Conservation (phyloP, 164 flowering plant genomes). For the Brasenia schreberi region DNA sequence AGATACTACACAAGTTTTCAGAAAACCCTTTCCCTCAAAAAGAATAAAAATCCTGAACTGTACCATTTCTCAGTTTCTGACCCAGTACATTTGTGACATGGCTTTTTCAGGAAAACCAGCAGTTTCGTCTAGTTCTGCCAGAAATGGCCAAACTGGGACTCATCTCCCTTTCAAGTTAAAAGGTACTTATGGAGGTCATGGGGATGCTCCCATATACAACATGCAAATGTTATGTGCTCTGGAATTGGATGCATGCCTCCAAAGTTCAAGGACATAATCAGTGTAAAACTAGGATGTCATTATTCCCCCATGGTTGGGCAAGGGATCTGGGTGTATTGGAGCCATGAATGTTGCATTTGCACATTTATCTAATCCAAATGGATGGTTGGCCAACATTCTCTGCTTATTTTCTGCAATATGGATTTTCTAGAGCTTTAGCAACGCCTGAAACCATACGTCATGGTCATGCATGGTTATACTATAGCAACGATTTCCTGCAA, state of each 20-base stretch:
- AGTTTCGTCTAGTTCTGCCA: conserved; percentile 6
- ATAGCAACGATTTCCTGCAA: too few species aligned
- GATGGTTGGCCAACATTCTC: too few species aligned
- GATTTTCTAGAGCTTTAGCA: too few species aligned
- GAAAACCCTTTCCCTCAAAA: background rate
- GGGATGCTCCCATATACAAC: background rate
- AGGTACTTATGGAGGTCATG: conserved; percentile 17
- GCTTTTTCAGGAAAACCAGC: conserved; percentile 26
- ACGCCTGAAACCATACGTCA: too few species aligned
- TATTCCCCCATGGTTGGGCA: too few species aligned
- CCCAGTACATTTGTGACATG: conserved; percentile 1
- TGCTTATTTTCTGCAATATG: too few species aligned
- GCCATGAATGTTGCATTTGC: background rate
- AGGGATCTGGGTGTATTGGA: background rate
- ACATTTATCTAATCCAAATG: background rate
- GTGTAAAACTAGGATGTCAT: too few species aligned
- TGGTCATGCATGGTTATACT: too few species aligned
- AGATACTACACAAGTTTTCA: background rate
- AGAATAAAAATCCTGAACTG: background rate
- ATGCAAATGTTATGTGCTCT: too few species aligned
- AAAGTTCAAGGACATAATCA: background rate
- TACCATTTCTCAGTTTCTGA: background rate
- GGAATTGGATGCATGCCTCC: background rate
- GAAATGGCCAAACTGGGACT: conserved; percentile 5
- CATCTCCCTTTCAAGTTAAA: conserved; percentile 7